phyloP scores from a whole-genome alignment of 208 protist genomes.

The Acanthamoeba castellanii region DNA sequence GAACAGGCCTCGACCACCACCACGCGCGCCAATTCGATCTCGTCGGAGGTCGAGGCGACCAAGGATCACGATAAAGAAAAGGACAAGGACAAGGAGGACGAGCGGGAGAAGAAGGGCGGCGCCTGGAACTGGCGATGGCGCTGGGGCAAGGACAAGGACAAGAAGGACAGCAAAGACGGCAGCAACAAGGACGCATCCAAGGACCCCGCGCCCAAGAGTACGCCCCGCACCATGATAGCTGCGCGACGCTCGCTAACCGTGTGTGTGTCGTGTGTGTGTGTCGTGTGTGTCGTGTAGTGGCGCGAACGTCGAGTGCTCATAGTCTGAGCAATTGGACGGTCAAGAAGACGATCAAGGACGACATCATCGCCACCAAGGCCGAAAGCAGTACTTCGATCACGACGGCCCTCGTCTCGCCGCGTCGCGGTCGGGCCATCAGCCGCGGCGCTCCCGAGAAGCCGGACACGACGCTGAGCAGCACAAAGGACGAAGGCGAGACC shows the following conservation, averaged over 20 bases:
- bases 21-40: neutral
- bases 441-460: neutral
- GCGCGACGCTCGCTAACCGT: too few species aligned
- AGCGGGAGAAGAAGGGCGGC: neutral
- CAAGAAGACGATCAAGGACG: neutral
- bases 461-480: neutral
- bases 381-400: neutral
- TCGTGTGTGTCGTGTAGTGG: neutral
- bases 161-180: conserved; percentile 49
- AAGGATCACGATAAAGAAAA: neutral
- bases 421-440: neutral
- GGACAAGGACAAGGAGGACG: neutral
- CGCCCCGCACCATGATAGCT: neutral
- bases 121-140: conserved; percentile 32
- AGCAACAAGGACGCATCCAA: neutral
- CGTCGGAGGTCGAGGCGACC: neutral
- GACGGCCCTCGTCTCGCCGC: neutral
- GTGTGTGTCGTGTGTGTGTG: neutral
- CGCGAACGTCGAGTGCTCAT: neutral
- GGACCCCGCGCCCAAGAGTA: neutral
- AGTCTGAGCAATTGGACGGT: neutral
- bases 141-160: conserved; percentile 43
- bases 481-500: neutral
- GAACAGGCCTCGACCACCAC: neutral
- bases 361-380: neutral